These are phyloP conservation scores for Tetrahymena thermophila DNA, from an alignment of 73 alveolate genomes.

Conservation along the genomic window DNA sequence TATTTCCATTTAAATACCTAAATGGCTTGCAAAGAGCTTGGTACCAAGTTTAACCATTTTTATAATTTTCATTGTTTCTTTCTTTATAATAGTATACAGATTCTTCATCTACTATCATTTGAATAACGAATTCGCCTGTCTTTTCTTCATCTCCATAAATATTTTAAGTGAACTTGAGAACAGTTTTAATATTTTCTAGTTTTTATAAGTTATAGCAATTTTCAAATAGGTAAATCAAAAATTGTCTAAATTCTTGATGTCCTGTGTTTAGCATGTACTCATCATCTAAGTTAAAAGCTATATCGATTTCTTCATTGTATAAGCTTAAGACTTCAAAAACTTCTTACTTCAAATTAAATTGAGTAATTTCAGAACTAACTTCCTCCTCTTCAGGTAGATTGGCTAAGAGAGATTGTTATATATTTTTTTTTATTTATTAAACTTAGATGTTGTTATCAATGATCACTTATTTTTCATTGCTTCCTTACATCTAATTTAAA, in stretches of 20 bases:
- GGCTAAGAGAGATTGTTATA: background rate
- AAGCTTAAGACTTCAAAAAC: background rate
- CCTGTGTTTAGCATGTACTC: background rate
- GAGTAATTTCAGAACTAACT: background rate
- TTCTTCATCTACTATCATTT: background rate
- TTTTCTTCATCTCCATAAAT: background rate
- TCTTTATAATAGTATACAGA: background rate
- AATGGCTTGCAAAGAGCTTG: background rate
- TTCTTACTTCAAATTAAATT: background rate
- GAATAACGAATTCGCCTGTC: background rate
- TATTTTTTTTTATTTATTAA: background rate
- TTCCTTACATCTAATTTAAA: too few relatives aligned
- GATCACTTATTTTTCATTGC: background rate
- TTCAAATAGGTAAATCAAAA: background rate
- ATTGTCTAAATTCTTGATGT: background rate
- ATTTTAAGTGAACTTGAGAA: background rate
- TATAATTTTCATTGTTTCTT: background rate
- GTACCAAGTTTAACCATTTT: background rate
- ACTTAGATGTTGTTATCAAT: background rate
- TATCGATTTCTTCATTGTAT: background rate
- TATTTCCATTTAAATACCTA: background rate
- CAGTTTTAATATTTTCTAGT: background rate
- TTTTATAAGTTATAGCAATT: background rate
- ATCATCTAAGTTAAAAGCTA: background rate
- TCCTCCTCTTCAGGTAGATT: background rate